Evolutionary conservation across 441 rosid genomes (phyloP), one percentile per base, ranked within the genome.

Genomic region (Breynia disticha): DNA sequence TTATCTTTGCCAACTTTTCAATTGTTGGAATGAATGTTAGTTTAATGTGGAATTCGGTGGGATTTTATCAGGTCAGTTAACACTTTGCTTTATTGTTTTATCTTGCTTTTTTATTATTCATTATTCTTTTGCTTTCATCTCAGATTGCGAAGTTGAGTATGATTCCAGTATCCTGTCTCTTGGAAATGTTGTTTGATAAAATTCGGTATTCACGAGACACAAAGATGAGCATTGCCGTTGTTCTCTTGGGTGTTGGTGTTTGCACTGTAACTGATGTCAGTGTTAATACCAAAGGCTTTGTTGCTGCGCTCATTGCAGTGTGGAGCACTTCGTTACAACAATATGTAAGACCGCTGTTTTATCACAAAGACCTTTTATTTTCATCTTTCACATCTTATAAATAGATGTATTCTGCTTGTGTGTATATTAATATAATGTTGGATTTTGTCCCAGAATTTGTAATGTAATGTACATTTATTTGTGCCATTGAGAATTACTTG

Each of bases 221-320:
- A 64, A 91, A 88, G 62, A 19, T 75, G 95, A 19, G 98, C 88
- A 19, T n/a, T 88, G 57, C n/a, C n/a, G 91, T 88, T 66, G 98
- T 91, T 19, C 97, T 91, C 48, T 61, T 86, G 0, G 97, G 97
- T 13, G 97, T 91, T 37, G 97, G 95, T 50, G 86, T 91, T 62
- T 91, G 97, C 80, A 91, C 97, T 0, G 91, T 91, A 13, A 88
- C 98, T 21, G 98, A 91, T 78, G 95, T 87, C 62, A 85, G 85
- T 64, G 88, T 91, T 66, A 91, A 91, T 54, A 82, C 87, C 48
- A 86, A 86, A 73, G 97, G 98, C 63, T 91, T 86, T 56, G 55
- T 81, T n/a, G n/a, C n/a, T n/a, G n/a, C n/a, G n/a, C n/a, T n/a
- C n/a, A n/a, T n/a, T n/a, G n/a, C n/a, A n/a, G n/a, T n/a, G n/a